A percentile compares a stretch with the other conserved stretches of the same genome.
These are phyloP conservation scores for Staphylotrichum longicolle DNA, from an alignment of 495 filamentous ascomycete species.

Conservation along the genomic window DNA sequence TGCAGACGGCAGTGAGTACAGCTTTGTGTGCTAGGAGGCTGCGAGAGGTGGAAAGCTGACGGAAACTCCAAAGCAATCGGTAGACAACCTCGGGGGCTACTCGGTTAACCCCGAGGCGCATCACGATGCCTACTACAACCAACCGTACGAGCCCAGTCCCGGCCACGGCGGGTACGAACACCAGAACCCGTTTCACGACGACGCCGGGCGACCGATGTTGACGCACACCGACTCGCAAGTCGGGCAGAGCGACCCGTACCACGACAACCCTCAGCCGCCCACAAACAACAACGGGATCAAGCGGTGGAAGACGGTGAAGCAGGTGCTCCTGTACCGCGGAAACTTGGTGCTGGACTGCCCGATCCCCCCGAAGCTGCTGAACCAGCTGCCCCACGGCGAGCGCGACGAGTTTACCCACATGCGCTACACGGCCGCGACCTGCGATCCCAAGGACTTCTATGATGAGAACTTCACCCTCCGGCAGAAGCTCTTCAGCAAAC, in stretches of 20 bases:
- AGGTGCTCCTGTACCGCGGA: slow-evolving; percentile 93
- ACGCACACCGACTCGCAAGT: slow-evolving; percentile 46
- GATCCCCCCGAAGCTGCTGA: slow-evolving; percentile 83
- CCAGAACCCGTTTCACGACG: slow-evolving; percentile 34
- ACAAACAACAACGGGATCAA: slow-evolving; percentile 59
- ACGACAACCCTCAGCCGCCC: slow-evolving; percentile 48
- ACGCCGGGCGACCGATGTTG: slow-evolving; percentile 53
- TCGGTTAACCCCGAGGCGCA: slow-evolving; percentile 76
- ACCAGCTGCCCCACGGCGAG: slow-evolving; percentile 81
- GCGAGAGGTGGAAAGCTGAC: slow-evolving; percentile 16
- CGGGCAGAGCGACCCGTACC: slow-evolving; percentile 46
- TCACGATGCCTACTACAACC: slow-evolving; percentile 82
- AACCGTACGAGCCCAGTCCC: slow-evolving; percentile 69
- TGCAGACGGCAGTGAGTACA: slow-evolving; percentile 67
- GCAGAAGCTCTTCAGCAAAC: slow-evolving; percentile 90
- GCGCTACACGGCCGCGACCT: slow-evolving; percentile 95
- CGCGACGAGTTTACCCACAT: slow-evolving; percentile 99
- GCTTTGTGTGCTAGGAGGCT: not conserved
- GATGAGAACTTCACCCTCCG: slow-evolving; percentile 87
- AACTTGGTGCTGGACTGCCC: slow-evolving; percentile 98
- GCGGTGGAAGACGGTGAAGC: slow-evolving; percentile 98
- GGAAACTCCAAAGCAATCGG: slow-evolving; percentile 60
- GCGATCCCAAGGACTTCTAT: slow-evolving; percentile 87
- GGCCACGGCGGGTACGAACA: slow-evolving; percentile 53
- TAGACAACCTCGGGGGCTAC: slow-evolving; percentile 73